Conservation (phyloP, 305 asterid genomes). For the Euphrasia arctica region DNA sequence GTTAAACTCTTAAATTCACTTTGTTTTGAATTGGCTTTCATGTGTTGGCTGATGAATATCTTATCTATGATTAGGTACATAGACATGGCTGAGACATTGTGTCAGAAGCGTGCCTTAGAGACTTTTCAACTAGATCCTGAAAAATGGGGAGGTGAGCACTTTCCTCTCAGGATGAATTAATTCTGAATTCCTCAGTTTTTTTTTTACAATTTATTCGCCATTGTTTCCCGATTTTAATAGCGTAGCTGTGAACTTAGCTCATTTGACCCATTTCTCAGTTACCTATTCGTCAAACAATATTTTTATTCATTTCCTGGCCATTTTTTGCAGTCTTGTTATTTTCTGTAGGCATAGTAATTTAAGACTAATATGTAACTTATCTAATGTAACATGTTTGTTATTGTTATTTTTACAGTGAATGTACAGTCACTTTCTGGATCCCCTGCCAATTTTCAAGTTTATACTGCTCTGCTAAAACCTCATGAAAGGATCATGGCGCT, state of each 20-base stretch:
- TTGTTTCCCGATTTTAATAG: background rate
- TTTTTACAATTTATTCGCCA: background rate
- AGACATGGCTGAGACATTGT: slow-evolving; percentile 27
- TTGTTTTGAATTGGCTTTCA: background rate
- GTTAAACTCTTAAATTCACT: background rate
- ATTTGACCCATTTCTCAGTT: too few relatives aligned
- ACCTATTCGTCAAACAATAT: too few relatives aligned
- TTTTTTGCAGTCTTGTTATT: too few relatives aligned
- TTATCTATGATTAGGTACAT: slow-evolving; percentile 50
- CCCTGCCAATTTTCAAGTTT: slow-evolving; percentile 94
- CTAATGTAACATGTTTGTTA: background rate
- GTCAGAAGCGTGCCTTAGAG: slow-evolving; percentile 82
- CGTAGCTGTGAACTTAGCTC: background rate
- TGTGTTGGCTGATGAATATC: background rate
- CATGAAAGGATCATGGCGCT: slow-evolving; percentile 99
- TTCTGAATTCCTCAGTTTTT: background rate
- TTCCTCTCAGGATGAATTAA: background rate
- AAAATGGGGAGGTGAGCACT: slow-evolving; percentile 76
- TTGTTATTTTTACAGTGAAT: slow-evolving; percentile 55
- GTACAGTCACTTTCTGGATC: slow-evolving; percentile 97
- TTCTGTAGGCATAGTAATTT: background rate
- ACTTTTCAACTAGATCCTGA: slow-evolving; percentile 63
- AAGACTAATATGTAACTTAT: slow-evolving; percentile 11
- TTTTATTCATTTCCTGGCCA: too few relatives aligned
- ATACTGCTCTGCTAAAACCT: slow-evolving; percentile 87